Evolutionary conservation across 2,329 filamentous ascomycete species (phyloP).

Genomic region (Alternaria panax): DNA sequence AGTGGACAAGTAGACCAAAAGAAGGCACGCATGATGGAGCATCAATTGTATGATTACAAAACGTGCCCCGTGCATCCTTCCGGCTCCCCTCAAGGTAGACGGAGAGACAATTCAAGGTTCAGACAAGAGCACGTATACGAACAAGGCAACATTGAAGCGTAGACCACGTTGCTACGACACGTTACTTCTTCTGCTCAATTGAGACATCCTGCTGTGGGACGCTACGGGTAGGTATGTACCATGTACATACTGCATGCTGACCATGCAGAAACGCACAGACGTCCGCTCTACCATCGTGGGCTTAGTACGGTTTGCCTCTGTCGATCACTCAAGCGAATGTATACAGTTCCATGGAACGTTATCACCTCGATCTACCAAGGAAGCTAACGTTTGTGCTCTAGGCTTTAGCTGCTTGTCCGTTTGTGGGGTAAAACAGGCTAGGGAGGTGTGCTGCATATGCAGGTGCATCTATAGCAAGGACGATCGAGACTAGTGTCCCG

Average conservation of each 20-base stretch:
- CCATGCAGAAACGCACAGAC: not conserved
- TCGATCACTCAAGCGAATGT: not conserved
- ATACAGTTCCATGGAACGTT: not conserved
- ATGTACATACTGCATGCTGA: not conserved
- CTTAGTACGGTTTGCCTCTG: not conserved
- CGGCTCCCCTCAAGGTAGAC: not conserved
- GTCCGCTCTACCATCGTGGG: not conserved
- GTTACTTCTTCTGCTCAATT: not conserved
- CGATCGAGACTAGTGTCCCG: not conserved
- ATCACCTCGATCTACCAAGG: not conserved
- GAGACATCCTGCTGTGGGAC: not conserved
- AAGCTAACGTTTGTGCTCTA: not conserved
- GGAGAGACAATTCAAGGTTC: not conserved
- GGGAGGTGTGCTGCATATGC: not conserved
- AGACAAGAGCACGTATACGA: not conserved
- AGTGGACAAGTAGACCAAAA: not conserved
- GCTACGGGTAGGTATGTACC: not conserved
- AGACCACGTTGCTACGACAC: not conserved
- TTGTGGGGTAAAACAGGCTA: conserved; percentile 2
- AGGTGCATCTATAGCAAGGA: not conserved
- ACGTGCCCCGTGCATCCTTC: not conserved
- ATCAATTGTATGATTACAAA: not conserved
- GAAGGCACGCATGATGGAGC: not conserved
- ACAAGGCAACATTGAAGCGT: not conserved
- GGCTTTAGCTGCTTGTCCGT: conserved; percentile 2